Conservation (phyloP, 768 basidiomycete genomes). For the Russula compacta region DNA sequence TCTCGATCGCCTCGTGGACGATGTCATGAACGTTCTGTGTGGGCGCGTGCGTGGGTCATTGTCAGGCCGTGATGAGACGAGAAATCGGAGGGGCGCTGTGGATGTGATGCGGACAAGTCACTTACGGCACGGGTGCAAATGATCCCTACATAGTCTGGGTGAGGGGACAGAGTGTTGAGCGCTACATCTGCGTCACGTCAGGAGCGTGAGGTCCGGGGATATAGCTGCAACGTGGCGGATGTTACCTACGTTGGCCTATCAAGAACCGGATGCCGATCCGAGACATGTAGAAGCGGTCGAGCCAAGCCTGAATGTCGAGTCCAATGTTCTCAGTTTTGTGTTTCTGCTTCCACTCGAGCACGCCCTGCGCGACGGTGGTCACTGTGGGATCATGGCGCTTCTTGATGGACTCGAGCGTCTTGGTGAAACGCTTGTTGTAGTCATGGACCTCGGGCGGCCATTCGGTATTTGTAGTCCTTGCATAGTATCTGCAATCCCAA, state of each 20-base stretch:
- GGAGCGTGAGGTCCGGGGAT: not conserved
- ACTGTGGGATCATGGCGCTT: constrained; percentile 94
- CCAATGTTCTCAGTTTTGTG: constrained; percentile 65
- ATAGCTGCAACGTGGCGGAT: not conserved
- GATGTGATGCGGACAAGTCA: constrained; percentile 10
- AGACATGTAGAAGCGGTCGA: constrained; percentile 95
- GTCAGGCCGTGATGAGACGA: not conserved
- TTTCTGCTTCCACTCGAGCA: constrained; percentile 88
- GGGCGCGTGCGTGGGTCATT: not conserved
- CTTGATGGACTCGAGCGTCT: constrained; percentile 81
- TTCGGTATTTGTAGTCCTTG: constrained; percentile 53
- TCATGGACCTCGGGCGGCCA: constrained; percentile 94
- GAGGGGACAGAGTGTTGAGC: constrained; percentile 83
- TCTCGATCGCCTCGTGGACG: constrained; percentile 97
- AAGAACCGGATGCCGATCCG: constrained; percentile 94
- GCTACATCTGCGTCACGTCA: constrained; percentile 62
- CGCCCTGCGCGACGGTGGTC: constrained; percentile 92
- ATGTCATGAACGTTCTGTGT: constrained; percentile 87
- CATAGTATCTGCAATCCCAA: constrained; percentile 62
- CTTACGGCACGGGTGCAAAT: constrained; percentile 87
- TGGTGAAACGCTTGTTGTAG: constrained; percentile 89
- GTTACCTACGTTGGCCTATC: constrained; percentile 76
- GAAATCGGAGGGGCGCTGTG: not conserved
- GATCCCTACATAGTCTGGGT: constrained; percentile 91
- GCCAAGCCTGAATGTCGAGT: constrained; percentile 86